Conservation (phyloP, 1,139 yeast species). For the Lodderomyces oxycetoniae region DNA sequence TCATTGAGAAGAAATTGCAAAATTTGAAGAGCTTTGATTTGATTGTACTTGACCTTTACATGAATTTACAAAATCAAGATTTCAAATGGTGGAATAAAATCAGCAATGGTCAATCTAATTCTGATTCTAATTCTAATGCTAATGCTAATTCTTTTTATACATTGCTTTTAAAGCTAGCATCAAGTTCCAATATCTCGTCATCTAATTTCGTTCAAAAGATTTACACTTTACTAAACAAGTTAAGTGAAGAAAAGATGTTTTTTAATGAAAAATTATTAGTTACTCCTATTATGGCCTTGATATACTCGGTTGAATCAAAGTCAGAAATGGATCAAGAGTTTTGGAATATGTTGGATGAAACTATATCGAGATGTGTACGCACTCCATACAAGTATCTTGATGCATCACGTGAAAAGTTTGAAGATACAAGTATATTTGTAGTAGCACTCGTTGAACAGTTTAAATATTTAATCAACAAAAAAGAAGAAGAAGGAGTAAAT, state of each 20-base stretch:
- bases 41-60: constrained; percentile 45
- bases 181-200: constrained; percentile 16
- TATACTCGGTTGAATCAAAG: constrained; percentile 30
- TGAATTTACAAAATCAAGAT: constrained; percentile 37
- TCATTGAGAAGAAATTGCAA: constrained; percentile 24
- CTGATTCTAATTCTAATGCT: no score
- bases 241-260: constrained; percentile 25
- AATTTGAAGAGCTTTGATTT: constrained; percentile 46
- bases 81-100: constrained; percentile 63
- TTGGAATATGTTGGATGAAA: constrained; percentile 69
- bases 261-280: constrained; percentile 44
- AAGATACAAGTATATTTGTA: constrained; percentile 58
- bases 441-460: constrained; percentile 73
- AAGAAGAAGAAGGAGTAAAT: constrained; percentile 21
- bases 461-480: constrained; percentile 38
- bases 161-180: constrained; percentile 48
- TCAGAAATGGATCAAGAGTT: constrained; percentile 6
- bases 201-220: constrained; percentile 20
- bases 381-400: constrained; percentile 86
- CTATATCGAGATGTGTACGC: constrained; percentile 61
- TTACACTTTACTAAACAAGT: constrained; percentile 20
- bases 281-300: constrained; percentile 42
- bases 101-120: no score
- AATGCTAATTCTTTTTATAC: constrained; percentile 54
- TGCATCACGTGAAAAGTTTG: constrained; percentile 37